Evolutionary conservation across 352 stramenopile species (phyloP).

Genomic region (Thalassiosira exigua): DNA sequence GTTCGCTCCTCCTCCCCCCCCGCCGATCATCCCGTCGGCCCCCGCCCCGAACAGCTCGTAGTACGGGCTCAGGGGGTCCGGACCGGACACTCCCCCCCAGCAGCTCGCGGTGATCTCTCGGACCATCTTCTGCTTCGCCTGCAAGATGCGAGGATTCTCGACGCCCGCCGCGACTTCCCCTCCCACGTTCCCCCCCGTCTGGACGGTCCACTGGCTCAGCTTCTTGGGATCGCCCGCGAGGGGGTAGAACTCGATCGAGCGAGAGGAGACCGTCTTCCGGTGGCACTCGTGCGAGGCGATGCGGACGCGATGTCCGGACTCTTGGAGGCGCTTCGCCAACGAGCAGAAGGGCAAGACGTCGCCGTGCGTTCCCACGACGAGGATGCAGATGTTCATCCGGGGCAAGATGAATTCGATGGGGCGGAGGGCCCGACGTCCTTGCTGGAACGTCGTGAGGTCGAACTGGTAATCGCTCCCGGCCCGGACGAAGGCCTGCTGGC

Average conservation of each 20-base stretch:
- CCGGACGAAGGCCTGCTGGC: neutral
- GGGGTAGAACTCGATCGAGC: conserved; percentile 84
- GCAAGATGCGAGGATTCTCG: conserved; percentile 64
- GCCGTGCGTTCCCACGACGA: conserved; percentile 68
- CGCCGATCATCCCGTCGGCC: conserved; percentile 2
- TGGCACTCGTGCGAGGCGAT: conserved; percentile 91
- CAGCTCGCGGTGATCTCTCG: conserved; percentile 89
- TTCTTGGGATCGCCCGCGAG: conserved; percentile 82
- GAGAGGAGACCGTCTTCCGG: conserved; percentile 86
- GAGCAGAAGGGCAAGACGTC: conserved; percentile 70
- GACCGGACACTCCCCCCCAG: conserved; percentile 88
- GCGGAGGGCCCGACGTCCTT: no score
- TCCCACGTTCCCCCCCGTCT: conserved; percentile 75
- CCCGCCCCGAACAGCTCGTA: conserved; percentile 38
- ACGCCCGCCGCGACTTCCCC: conserved; percentile 47
- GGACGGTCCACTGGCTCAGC: conserved; percentile 87
- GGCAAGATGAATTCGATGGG: conserved; percentile 62
- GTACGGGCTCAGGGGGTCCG: conserved; percentile 85
- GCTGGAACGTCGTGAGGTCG: neutral
- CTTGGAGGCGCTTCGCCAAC: conserved; percentile 88
- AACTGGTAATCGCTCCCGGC: neutral
- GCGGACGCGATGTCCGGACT: conserved; percentile 90
- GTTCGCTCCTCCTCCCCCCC: neutral
- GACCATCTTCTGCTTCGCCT: conserved; percentile 90
- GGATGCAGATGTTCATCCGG: conserved; percentile 71